A percentile compares a stretch with the other conserved stretches of the same genome.
Evolutionary conservation across 192 early-diverging fungal genomes (phyloP).

Genomic region (Fimicolochytrium jonesii): DNA sequence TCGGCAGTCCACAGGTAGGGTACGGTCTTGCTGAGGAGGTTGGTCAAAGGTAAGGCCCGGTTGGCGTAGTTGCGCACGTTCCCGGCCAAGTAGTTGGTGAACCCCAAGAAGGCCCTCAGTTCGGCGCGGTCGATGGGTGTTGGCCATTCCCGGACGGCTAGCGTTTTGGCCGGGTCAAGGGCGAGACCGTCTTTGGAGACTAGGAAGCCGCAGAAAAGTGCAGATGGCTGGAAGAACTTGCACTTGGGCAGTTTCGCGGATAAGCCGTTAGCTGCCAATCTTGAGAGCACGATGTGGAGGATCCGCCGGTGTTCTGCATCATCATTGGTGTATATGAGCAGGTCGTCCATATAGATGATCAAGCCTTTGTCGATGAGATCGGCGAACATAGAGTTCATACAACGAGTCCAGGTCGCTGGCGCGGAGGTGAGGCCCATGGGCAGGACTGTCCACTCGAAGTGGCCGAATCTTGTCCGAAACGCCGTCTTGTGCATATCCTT

Average conservation of each 20-base stretch:
- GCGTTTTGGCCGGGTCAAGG: slow-evolving; percentile 23
- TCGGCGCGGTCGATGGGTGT: too few relatives aligned
- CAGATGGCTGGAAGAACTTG: slow-evolving; percentile 35
- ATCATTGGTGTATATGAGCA: slow-evolving; percentile 38
- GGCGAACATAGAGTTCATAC: slow-evolving; percentile 35
- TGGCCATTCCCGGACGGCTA: slow-evolving; percentile 23
- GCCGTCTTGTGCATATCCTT: slow-evolving; percentile 4
- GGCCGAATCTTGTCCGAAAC: slow-evolving; percentile 17
- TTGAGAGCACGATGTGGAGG: slow-evolving; percentile 14
- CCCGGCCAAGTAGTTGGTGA: slow-evolving; percentile 7
- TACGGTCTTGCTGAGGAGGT: neutral
- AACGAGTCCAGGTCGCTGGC: slow-evolving; percentile 40
- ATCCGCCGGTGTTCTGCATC: slow-evolving; percentile 9
- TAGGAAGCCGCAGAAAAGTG: slow-evolving; percentile 33
- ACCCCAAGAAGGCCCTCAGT: slow-evolving; percentile 13
- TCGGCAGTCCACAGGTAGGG: neutral
- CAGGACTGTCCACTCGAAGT: slow-evolving; percentile 47
- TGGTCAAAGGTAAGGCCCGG: neutral
- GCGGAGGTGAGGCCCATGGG: slow-evolving; percentile 59
- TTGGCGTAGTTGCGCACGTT: slow-evolving; percentile 7
- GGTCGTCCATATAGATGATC: slow-evolving; percentile 37
- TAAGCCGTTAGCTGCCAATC: slow-evolving; percentile 19
- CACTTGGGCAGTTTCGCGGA: slow-evolving; percentile 17
- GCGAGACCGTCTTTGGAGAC: slow-evolving; percentile 31
- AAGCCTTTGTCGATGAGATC: slow-evolving; percentile 11